phyloP scores from a whole-genome alignment of 805 yeast genomes.

The Huiozyma naganishii region DNA sequence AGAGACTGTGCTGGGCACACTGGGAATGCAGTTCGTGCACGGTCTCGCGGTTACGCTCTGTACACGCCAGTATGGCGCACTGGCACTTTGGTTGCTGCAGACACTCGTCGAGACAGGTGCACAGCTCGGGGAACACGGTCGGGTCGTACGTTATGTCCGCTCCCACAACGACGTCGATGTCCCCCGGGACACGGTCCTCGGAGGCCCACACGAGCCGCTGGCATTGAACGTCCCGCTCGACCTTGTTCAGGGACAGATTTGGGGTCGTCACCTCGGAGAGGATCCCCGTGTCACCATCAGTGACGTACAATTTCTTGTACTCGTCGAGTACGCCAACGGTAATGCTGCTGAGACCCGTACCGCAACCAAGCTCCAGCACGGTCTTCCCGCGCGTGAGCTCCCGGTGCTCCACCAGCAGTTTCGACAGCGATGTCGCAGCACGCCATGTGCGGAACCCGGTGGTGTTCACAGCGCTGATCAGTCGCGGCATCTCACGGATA shows the following conservation, averaged over 20 bases:
- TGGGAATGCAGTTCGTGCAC: conserved; percentile 32
- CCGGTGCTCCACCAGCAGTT: conserved; percentile 13
- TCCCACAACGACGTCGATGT: conserved; percentile 40
- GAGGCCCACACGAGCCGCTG: conserved; percentile 53
- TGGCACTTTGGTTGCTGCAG: conserved; percentile 7
- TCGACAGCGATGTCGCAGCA: conserved; percentile 62
- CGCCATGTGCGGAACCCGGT: conserved; percentile 94
- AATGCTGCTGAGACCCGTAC: conserved; percentile 55
- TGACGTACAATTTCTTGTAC: conserved; percentile 11
- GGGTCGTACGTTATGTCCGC: conserved; percentile 87
- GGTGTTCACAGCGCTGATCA: conserved; percentile 66
- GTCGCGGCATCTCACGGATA: conserved; percentile 50
- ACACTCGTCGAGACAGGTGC: conserved; percentile 32
- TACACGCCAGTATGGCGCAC: conserved; percentile 50
- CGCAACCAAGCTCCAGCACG: conserved; percentile 74
- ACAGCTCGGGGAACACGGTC: conserved; percentile 43
- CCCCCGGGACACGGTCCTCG: conserved; percentile 33
- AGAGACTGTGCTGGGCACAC: conserved; percentile 17
- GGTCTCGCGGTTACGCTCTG: conserved; percentile 55
- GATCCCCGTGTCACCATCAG: conserved; percentile 26
- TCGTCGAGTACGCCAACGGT: neutral
- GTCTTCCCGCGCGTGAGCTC: conserved; percentile 2
- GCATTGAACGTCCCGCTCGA: conserved; percentile 12
- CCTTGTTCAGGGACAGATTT: conserved; percentile 38
- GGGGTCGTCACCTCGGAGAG: conserved; percentile 15